Percentiles rank a stretch among this genome's conserved stretches.
These are phyloP conservation scores for Peniophora sp. DNA, from an alignment of 1,284 basidiomycete genomes.

Conservation along the genomic window DNA sequence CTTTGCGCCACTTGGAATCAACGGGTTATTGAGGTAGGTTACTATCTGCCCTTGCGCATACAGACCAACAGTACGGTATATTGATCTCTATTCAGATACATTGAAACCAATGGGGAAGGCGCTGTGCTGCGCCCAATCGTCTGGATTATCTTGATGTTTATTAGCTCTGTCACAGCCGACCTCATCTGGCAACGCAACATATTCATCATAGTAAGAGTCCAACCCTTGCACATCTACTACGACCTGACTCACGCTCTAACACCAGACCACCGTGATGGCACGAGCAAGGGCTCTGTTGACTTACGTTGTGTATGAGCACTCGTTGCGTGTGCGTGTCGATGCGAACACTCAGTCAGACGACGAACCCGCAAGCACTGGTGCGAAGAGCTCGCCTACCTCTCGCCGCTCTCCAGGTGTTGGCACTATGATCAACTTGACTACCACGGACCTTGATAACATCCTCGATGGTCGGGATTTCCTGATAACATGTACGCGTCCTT, in stretches of 20 bases:
- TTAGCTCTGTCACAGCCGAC: constrained; percentile 40
- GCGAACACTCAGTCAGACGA: not conserved
- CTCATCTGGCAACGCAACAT: constrained; percentile 30
- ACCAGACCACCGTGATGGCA: constrained; percentile 37
- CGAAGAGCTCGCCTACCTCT: too few relatives aligned
- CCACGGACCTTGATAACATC: constrained; percentile 10
- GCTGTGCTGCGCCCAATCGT: constrained; percentile 40
- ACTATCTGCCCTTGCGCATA: not conserved
- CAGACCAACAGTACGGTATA: constrained; percentile 4
- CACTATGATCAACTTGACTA: constrained; percentile 26
- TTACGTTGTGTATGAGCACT: constrained; percentile 64
- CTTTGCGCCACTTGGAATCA: constrained; percentile 33
- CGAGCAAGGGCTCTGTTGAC: constrained; percentile 57
- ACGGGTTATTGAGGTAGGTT: constrained; percentile 27
- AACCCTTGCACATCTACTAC: not conserved
- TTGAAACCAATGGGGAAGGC: constrained; percentile 29
- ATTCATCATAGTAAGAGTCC: constrained; percentile 23
- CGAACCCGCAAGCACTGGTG: constrained; percentile 5
- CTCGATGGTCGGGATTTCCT: constrained; percentile 6
- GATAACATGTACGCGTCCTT: constrained; percentile 7
- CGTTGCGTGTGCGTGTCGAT: constrained; percentile 49
- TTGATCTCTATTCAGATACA: constrained; percentile 21
- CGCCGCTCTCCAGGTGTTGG: constrained; percentile 12
- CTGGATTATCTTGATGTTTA: constrained; percentile 56
- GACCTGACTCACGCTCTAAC: not conserved